Base-by-base conservation (phyloP, 305 asterid species). In the Striga hermonthica region DNA sequence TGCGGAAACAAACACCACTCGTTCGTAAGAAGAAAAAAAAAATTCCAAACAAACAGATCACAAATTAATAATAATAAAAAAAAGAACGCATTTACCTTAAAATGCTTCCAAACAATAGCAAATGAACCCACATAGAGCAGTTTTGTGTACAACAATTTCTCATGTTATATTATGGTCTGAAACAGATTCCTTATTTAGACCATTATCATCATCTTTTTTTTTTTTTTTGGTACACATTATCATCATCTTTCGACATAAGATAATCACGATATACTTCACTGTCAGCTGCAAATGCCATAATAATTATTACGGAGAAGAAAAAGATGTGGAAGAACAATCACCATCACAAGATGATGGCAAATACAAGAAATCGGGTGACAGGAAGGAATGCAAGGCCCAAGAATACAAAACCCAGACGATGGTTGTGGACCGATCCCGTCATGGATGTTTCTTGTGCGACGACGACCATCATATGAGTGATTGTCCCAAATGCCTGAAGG, bases 271-370 rank as follows among this genome's bases (percentile, higher is more conserved):
- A 64, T 8, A 79, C 39, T 40, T 88, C 95, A 60, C 84, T 75
- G 75, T 94, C 99, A 78, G 87, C 85, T 63, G 82, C 84, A 62
- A 94, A 62, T 37, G 67, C 83, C 53, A 75, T 65, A 40, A 78
- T 74, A 47, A 76, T 74, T 40, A 75, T 50, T 22, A 76, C 43
- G 12, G 91, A 71, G 38, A 98, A 88, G 68, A 62, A 53, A 74
- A 38, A 94, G 86, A 84, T 94, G 98, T 10, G 87, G 86, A 78
- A 90, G 80, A 73, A 94, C 95, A 15, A 94, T 83, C 72, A 88
- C 95, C 96, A 94, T 79, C 66, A 87, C 31, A 22, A n/a, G n/a
- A n/a, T n/a, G n/a, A n/a, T n/a, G n/a, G n/a, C n/a, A n/a, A n/a
- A n/a, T n/a, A n/a, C n/a, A n/a, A n/a, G n/a, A n/a, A n/a, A n/a